Evolutionary conservation across 1,139 yeast species (phyloP), one percentile per base, ranked within the genome.

Genomic region (Debaryomyces udenii): DNA sequence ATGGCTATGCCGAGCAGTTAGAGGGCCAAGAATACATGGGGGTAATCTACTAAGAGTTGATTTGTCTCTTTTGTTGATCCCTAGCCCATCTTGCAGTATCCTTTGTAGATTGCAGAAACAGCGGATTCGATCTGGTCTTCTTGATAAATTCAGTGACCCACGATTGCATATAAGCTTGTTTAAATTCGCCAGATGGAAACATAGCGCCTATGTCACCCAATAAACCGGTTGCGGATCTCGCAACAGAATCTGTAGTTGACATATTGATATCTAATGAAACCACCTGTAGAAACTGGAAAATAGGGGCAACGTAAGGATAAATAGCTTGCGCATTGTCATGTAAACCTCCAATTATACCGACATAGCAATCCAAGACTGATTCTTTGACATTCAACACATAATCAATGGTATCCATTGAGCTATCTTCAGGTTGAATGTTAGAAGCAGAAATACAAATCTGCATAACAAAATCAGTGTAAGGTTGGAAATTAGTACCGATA

Each of bases 1-100:
- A 38, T 28, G 22, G 22, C 22, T 7, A 20, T 20, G 22, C 22
- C 22, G n/a, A n/a, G n/a, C n/a, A n/a, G 22, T 5, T 20, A 41
- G 42, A 44, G 44, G 38, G 34, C 42, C 39, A 41, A 38, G 39
- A 31, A 31, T 2, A 20, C 22, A 24, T 18, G 39, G 28, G 22
- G n/a, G n/a, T n/a, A n/a, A n/a, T n/a, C n/a, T 20, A 20, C 40
- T 20, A 43, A 28, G 43, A 35, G 30, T 51, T 50, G 40, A 67
- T 47, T 56, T 80, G 85, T 46, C 74, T 68, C 67, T 81, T 83
- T 60, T 83, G 90, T 65, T 83, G 96, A 55, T 87, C 96, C 53
- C 95, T 80, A 9, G 98, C 97, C 97, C 98, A 93, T 66, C 91
- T 81, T 11, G 97, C 97, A 20, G 96, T 88, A 56, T 86, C 94